phyloP scores from a whole-genome alignment of 139 green algal species.

The Ettlia oleoabundans region DNA sequence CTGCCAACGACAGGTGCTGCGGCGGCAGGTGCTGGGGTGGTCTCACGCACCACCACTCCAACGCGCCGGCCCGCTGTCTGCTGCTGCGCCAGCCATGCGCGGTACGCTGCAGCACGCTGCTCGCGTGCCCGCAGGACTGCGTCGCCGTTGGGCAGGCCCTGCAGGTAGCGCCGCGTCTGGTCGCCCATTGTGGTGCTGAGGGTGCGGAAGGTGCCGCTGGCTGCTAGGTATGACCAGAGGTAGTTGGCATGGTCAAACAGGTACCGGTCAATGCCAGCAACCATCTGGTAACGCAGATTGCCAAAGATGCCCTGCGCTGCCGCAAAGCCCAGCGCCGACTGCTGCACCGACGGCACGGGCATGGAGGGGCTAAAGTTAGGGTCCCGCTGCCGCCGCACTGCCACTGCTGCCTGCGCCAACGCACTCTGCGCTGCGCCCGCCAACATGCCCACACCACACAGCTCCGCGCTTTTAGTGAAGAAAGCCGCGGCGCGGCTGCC shows the following conservation, averaged over 20 bases:
- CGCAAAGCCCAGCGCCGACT: conserved; percentile 75
- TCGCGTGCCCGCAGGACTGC: not conserved
- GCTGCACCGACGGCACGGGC: conserved; percentile 69
- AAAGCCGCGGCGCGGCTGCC: conserved; percentile 71
- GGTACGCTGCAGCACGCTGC: not conserved
- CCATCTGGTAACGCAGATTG: conserved; percentile 92
- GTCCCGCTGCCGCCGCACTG: conserved; percentile 50
- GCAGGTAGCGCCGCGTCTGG: conserved; percentile 48
- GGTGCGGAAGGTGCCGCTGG: conserved; percentile 39
- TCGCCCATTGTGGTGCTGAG: conserved; percentile 47
- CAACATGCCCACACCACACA: conserved; percentile 85
- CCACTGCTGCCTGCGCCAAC: conserved; percentile 56
- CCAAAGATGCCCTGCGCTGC: conserved; percentile 82
- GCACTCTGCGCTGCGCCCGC: conserved; percentile 53
- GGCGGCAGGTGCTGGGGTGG: not conserved
- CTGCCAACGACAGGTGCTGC: not conserved
- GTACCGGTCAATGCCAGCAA: conserved; percentile 91
- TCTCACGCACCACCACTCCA: conserved; percentile 7
- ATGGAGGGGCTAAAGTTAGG: conserved; percentile 77
- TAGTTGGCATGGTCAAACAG: conserved; percentile 82
- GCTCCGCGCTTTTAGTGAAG: conserved; percentile 84
- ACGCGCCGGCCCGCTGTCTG: not conserved
- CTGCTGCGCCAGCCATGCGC: conserved; percentile 26
- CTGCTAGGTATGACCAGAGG: conserved; percentile 79
- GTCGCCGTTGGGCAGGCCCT: conserved; percentile 36